A percentile compares a stretch with the other conserved stretches of the same genome.
Conservation (phyloP, 2,329 filamentous ascomycete genomes). For the Chaetomium sp. region DNA sequence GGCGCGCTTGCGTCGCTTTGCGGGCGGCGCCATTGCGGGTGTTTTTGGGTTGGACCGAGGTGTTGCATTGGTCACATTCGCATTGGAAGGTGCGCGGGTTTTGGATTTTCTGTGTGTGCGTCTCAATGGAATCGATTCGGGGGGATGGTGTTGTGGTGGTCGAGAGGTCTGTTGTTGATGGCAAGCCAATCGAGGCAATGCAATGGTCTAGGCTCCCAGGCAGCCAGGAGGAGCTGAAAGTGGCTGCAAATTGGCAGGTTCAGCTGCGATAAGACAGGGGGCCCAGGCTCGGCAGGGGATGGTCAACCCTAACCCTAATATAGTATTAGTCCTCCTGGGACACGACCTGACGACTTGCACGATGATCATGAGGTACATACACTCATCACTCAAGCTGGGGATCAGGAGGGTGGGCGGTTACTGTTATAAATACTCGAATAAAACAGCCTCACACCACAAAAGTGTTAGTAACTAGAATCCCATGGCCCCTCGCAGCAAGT, state of each 20-base stretch:
- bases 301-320: slow-evolving; percentile 7
- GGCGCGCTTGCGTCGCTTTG: slow-evolving; percentile 45
- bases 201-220: slow-evolving; percentile 3
- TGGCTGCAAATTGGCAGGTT: not conserved
- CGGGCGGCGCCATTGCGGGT: slow-evolving; percentile 56
- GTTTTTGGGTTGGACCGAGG: not conserved
- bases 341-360: not conserved
- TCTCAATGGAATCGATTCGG: slow-evolving; percentile 7
- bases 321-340: not conserved
- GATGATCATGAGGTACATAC: too few relatives aligned
- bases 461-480: too few relatives aligned
- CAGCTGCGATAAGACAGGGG: slow-evolving; percentile 1
- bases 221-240: slow-evolving; percentile 20
- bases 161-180: not conserved
- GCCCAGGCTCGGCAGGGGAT: not conserved
- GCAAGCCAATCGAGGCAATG: not conserved
- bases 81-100: slow-evolving; percentile 8
- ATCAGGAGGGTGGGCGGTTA: too few relatives aligned
- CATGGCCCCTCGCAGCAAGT: not conserved
- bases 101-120: not conserved
- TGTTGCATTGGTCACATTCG: slow-evolving; percentile 29
- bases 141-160: not conserved
- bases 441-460: not conserved
- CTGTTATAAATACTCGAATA: not conserved
- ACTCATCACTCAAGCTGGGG: too few relatives aligned